Evolutionary conservation across 345 rosid species (phyloP).

Genomic region (Hirschfeldia incana): DNA sequence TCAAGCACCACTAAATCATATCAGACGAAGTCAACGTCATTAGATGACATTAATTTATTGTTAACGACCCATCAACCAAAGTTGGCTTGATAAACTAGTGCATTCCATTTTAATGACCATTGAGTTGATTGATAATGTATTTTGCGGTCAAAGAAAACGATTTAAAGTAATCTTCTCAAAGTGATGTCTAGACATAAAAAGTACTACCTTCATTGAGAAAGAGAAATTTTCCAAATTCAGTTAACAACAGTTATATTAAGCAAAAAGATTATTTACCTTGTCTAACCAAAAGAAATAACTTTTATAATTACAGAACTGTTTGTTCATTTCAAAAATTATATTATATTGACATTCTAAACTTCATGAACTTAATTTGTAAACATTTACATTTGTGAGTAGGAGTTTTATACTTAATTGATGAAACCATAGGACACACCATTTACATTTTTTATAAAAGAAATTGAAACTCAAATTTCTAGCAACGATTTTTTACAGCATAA

Average conservation of each 20-base stretch:
- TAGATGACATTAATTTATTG: conserved; percentile 12
- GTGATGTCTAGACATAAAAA: conserved; percentile 29
- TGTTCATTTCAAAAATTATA: not conserved
- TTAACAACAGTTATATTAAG: conserved; percentile 9
- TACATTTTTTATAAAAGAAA: not conserved
- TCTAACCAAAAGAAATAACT: conserved; percentile 17
- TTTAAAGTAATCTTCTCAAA: not conserved
- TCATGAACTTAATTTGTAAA: too few relatives aligned
- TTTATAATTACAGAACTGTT: not conserved
- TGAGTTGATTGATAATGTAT: conserved; percentile 16
- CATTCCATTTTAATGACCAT: conserved; percentile 13
- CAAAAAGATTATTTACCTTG: not conserved
- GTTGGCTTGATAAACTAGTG: conserved; percentile 19
- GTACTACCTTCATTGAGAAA: conserved; percentile 13
- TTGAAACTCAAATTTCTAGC: not conserved
- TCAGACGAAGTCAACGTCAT: conserved; percentile 26
- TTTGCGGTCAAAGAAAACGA: conserved; percentile 8
- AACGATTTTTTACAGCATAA: not conserved
- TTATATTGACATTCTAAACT: not conserved
- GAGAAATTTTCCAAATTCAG: conserved; percentile 22
- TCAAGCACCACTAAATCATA: conserved; percentile 14
- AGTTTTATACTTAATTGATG: too few relatives aligned
- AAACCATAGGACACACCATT: not conserved
- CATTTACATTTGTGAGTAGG: not conserved
- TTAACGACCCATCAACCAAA: conserved; percentile 1